A percentile compares a stretch with the other conserved stretches of the same genome.
Conservation (phyloP, 2,329 filamentous ascomycete species). For the Alternaria brassicae region DNA sequence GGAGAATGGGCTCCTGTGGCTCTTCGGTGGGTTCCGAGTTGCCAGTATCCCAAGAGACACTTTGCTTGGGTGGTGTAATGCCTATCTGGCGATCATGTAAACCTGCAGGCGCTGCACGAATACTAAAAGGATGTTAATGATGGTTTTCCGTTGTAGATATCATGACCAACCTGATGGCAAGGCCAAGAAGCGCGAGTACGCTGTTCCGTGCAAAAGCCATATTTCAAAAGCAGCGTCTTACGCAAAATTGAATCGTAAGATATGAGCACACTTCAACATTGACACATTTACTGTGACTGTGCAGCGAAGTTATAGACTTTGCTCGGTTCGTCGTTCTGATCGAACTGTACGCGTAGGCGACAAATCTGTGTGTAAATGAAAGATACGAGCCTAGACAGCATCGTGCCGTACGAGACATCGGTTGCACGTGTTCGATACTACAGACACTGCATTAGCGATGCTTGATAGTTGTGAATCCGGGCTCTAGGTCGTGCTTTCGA, state of each 20-base stretch:
- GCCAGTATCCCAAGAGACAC: conserved; percentile 26
- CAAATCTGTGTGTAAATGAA: conserved; percentile 44
- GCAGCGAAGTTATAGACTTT: conserved; percentile 37
- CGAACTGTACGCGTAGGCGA: conserved; percentile 22
- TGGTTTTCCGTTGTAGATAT: background rate
- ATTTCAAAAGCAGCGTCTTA: conserved; percentile 6
- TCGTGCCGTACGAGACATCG: conserved; percentile 22
- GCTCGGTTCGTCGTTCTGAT: conserved; percentile 16
- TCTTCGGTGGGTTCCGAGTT: conserved; percentile 19
- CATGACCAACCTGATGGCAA: conserved; percentile 33
- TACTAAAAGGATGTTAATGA: conserved; percentile 20
- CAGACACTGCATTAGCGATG: conserved; percentile 27
- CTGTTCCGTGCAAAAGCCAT: conserved; percentile 38
- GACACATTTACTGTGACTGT: conserved; percentile 8
- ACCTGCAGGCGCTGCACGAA: conserved; percentile 30
- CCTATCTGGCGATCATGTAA: conserved; percentile 26
- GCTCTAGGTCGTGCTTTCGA: conserved; percentile 35
- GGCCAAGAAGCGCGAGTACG: conserved; percentile 35
- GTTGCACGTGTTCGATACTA: conserved; percentile 33
- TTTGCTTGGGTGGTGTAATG: conserved; percentile 24
- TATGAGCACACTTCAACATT: conserved; percentile 16
- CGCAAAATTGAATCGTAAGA: background rate
- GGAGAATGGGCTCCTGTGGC: conserved; percentile 15
- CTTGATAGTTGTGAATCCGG: conserved; percentile 26
- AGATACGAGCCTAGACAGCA: conserved; percentile 37